phyloP scores from a whole-genome alignment of 2,329 filamentous ascomycete genomes.

The Hymenotorrendiella dingleyae region DNA sequence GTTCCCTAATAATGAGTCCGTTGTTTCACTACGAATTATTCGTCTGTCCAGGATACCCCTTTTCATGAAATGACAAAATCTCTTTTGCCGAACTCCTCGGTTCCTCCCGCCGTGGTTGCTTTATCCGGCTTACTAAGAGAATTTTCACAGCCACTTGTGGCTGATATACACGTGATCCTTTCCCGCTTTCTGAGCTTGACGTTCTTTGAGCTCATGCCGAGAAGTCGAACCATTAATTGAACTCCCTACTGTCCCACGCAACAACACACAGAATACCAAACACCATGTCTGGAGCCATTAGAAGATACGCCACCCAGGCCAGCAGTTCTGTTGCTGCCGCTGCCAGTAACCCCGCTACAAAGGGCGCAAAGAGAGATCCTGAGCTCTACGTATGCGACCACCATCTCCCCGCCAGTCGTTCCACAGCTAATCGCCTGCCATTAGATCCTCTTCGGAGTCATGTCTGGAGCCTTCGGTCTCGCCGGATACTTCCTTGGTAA shows the following conservation, averaged over 20 bases:
- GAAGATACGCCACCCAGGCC: constrained; percentile 31
- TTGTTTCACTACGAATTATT: no score
- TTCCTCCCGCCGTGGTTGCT: no score
- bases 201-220: no score
- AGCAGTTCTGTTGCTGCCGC: constrained; percentile 36
- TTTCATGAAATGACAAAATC: no score
- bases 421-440: constrained; percentile 12
- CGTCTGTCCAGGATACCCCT: no score
- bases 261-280: constrained; percentile 6
- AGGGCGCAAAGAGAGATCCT: constrained; percentile 63
- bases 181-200: no score
- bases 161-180: no score
- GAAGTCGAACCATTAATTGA: constrained; percentile 19
- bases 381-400: constrained; percentile 61
- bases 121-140: no score
- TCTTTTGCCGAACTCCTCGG: no score
- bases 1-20: no score
- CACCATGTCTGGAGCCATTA: constrained; percentile 29
- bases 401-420: constrained; percentile 20
- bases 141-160: no score
- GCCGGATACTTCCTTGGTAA: constrained; percentile 86
- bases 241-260: no score
- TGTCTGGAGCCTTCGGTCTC: constrained; percentile 80
- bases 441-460: constrained; percentile 84
- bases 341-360: constrained; percentile 39